Conservation (phyloP, 495 filamentous ascomycete genomes). For the Usnea hakonensis region DNA sequence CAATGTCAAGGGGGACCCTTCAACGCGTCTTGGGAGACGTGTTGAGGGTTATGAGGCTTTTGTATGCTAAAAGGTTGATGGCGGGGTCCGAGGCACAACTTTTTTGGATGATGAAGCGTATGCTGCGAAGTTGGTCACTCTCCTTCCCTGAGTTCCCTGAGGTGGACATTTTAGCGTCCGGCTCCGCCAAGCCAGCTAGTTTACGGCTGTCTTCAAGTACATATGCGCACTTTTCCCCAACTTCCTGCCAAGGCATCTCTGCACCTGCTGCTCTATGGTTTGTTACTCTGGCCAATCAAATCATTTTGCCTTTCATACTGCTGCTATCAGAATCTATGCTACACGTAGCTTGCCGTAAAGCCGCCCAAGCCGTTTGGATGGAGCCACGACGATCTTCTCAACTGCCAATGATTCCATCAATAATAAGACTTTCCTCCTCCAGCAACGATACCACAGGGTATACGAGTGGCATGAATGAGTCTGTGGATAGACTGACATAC, state of each 20-base stretch:
- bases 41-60: conserved; percentile 20
- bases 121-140: conserved; percentile 8
- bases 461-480: background rate
- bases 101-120: conserved; percentile 15
- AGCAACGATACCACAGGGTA: background rate
- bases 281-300: background rate
- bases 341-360: background rate
- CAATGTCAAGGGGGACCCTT: conserved; percentile 12
- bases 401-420: background rate
- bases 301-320: background rate
- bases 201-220: background rate
- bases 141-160: background rate
- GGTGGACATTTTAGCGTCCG: background rate
- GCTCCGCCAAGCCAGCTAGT: background rate
- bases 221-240: background rate
- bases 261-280: background rate
- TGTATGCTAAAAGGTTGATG: conserved; percentile 14
- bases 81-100: conserved; percentile 14
- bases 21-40: conserved; percentile 23
- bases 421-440: background rate
- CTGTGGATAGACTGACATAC: background rate
- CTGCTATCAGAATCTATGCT: background rate
- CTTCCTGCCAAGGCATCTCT: background rate
- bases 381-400: background rate
- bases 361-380: background rate